Conservation (phyloP, 2,329 filamentous ascomycete genomes). For the Neocucurbitaria cava region DNA sequence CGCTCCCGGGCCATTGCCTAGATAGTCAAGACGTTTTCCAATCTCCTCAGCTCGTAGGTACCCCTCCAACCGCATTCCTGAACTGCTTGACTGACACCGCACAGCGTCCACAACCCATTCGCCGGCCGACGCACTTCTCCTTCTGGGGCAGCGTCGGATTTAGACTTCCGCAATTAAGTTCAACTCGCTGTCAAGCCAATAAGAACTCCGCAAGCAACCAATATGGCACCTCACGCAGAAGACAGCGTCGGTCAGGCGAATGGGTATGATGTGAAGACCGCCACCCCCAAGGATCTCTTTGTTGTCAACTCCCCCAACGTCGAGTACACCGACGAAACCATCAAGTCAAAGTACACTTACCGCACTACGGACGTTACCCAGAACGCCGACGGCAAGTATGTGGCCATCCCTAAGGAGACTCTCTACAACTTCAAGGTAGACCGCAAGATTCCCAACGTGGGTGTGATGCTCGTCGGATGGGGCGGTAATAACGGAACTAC, state of each 20-base stretch:
- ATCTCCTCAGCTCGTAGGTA: constrained; percentile 93
- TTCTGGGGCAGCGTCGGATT: constrained; percentile 78
- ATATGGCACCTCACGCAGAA: constrained; percentile 95
- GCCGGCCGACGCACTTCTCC: constrained; percentile 93
- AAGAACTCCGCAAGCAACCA: constrained; percentile 44
- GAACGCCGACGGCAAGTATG: constrained; percentile 75
- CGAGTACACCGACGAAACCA: constrained; percentile 83
- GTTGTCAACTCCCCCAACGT: constrained; percentile 92
- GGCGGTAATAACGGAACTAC: constrained; percentile 99
- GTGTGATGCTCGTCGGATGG: constrained; percentile 97
- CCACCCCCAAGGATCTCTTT: constrained; percentile 71
- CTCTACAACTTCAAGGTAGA: constrained; percentile 98
- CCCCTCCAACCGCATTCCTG: constrained; percentile 18
- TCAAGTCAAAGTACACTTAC: constrained; percentile 95
- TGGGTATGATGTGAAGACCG: constrained; percentile 54
- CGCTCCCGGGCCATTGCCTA: constrained; percentile 52
- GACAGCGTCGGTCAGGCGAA: constrained; percentile 64
- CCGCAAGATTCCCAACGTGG: constrained; percentile 89
- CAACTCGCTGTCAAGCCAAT: constrained; percentile 27
- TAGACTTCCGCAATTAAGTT: constrained; percentile 51
- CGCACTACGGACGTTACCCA: constrained; percentile 85
- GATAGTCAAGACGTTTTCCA: constrained; percentile 96
- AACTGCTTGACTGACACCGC: constrained; percentile 25
- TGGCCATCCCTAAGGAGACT: constrained; percentile 86
- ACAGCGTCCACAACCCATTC: constrained; percentile 91